Evolutionary conservation across 345 rosid species (phyloP), one percentile per base, ranked within the genome.

Genomic region (Isatis tinctoria): DNA sequence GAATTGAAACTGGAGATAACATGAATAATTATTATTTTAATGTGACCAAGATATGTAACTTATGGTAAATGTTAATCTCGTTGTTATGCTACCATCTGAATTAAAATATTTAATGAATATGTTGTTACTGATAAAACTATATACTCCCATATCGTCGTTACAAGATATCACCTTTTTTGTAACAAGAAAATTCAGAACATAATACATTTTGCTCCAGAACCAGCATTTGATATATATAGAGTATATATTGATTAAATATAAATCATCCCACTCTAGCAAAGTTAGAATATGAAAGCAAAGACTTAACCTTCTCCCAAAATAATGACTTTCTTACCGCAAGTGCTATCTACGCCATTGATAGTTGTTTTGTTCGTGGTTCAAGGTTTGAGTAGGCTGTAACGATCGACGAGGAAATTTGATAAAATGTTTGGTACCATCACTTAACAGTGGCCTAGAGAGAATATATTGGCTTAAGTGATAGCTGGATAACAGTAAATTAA

Each of bases 341-440:
- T 18, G 32, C 32, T 51, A 51, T 51, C 30, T 51, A 51, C 16
- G 16, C 32, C 32, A 11, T 2, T 51, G 57, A 24, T 24, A 26
- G 8, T 52, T 20, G 56, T 62, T 62, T 43, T 53, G 63, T 65
- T 32, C 47, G 57, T 73, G 36, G 65, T 39, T 17, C 53, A 71
- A 47, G 67, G 36, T 37, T 72, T 60, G 18, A 71, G 74, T 57
- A 69, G 30, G 33, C n/a, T 69, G 18, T 36, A 60, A 49, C n/a
- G 1, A 11, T 47, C 57, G 30, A 48, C 17, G 32, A 56, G 45
- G 10, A 48, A 27, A 35, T n/a, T 35, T 48, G 22, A 47, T 39
- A 20, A 14, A 45, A 6, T 22, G 9, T 27, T 36, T 51, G 53
- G 30, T 49, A 49, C 52, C 51, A 36, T 48, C 17, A 60, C 27